These are phyloP conservation scores for Calonectria leucothoes DNA, from an alignment of 2,329 filamentous ascomycete species.

Conservation along the genomic window DNA sequence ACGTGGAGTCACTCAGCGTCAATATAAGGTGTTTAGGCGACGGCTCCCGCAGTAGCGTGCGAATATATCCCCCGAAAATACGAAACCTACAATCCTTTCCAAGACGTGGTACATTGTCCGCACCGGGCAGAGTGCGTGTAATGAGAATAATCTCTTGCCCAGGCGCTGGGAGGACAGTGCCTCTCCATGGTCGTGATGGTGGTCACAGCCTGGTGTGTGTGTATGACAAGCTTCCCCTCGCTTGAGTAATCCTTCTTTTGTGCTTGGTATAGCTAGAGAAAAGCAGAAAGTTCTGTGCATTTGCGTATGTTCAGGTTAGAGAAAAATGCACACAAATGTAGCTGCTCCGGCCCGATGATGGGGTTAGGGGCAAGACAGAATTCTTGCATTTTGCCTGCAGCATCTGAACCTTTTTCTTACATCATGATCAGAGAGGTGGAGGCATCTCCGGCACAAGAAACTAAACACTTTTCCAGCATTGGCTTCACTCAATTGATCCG, in stretches of 20 bases:
- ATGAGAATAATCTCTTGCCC: neutral
- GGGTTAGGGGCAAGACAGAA: neutral
- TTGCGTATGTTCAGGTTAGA: neutral
- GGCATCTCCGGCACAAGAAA: neutral
- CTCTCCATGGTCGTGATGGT: neutral
- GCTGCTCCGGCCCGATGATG: neutral
- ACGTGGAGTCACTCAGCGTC: neutral
- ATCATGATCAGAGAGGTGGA: neutral
- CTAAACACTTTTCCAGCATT: neutral
- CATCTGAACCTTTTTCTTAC: neutral
- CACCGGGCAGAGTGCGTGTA: neutral
- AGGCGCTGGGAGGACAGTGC: neutral
- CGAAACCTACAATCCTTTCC: neutral
- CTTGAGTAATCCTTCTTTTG: neutral
- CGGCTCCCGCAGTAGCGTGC: neutral
- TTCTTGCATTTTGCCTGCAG: neutral
- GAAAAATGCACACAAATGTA: neutral
- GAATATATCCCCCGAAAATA: neutral
- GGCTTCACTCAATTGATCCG: neutral
- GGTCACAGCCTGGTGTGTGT: neutral
- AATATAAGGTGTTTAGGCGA: neutral
- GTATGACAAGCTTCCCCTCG: neutral
- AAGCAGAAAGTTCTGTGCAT: neutral
- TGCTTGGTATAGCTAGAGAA: neutral
- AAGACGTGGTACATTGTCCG: neutral